Evolutionary conservation across 2,329 filamentous ascomycete species (phyloP).

Genomic region (Aspergillus sp.): DNA sequence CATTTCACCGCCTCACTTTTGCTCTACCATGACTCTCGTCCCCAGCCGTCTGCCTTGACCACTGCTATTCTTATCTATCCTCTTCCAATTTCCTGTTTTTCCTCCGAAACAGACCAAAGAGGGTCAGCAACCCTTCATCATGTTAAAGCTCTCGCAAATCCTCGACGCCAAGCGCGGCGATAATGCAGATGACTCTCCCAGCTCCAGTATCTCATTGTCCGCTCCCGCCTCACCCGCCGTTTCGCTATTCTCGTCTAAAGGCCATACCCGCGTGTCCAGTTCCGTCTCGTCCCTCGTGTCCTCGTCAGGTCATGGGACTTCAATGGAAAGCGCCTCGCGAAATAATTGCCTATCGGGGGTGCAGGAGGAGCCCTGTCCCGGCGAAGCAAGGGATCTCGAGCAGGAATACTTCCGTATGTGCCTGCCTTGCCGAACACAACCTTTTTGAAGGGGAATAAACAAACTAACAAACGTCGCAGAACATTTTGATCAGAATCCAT

Average conservation of each 20-base stretch:
- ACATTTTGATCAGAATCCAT: slow-evolving; percentile 30
- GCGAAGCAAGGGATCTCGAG: slow-evolving; percentile 47
- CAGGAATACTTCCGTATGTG: slow-evolving; percentile 67
- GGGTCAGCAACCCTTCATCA: slow-evolving; percentile 10
- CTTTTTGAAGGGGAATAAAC: not conserved
- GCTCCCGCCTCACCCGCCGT: slow-evolving; percentile 32
- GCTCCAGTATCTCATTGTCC: slow-evolving; percentile 16
- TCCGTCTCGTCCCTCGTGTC: slow-evolving; percentile 67
- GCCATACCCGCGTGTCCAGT: slow-evolving; percentile 45
- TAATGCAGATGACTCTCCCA: slow-evolving; percentile 16
- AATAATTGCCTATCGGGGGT: slow-evolving; percentile 71
- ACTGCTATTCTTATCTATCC: slow-evolving; percentile 1
- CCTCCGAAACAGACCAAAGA: not conserved
- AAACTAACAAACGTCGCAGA: slow-evolving; percentile 18
- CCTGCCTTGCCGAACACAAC: no score
- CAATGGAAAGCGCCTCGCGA: slow-evolving; percentile 41
- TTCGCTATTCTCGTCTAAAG: slow-evolving; percentile 33
- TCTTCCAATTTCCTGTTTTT: slow-evolving; percentile 1
- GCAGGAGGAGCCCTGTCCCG: slow-evolving; percentile 70
- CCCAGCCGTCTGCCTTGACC: not conserved
- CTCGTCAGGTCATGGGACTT: slow-evolving; percentile 47
- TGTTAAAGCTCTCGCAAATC: slow-evolving; percentile 29
- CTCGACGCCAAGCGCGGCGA: slow-evolving; percentile 26
- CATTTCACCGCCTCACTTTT: not conserved
- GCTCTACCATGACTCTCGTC: no score